Evolutionary conservation across 805 yeast species (phyloP).

Genomic region (Suhomyces sp.): DNA sequence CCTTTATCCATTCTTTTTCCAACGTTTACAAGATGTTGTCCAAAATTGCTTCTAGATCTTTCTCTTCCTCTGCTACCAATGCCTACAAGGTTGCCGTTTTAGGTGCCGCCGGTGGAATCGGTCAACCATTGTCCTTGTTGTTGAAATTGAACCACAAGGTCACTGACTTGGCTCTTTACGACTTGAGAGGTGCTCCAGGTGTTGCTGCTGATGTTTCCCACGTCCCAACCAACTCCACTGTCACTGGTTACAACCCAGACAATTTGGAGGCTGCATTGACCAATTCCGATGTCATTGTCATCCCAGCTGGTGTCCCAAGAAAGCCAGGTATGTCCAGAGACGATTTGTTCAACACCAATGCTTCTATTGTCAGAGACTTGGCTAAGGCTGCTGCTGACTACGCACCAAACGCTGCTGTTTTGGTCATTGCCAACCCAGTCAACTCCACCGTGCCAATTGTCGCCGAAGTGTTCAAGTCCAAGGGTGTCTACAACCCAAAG

Average conservation of each 20-base stretch:
- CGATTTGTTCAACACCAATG: slow-evolving; percentile 93
- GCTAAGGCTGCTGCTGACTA: slow-evolving; percentile 81
- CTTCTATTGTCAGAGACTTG: slow-evolving; percentile 90
- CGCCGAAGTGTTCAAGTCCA: slow-evolving; percentile 83
- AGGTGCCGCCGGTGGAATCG: slow-evolving; percentile 94
- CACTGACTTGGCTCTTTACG: slow-evolving; percentile 82
- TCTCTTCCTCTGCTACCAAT: slow-evolving; percentile 63
- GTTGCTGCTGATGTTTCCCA: slow-evolving; percentile 96
- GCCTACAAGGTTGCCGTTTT: slow-evolving; percentile 74
- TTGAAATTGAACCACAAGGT: slow-evolving; percentile 87
- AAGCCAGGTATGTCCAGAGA: slow-evolving; percentile 99
- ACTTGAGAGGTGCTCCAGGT: slow-evolving; percentile 90
- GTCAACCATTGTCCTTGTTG: slow-evolving; percentile 78
- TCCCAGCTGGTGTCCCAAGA: slow-evolving; percentile 98
- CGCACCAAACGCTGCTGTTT: slow-evolving; percentile 81
- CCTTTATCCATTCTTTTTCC: too few species aligned
- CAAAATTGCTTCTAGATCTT: slow-evolving; percentile 58
- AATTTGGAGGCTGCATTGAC: slow-evolving; percentile 66
- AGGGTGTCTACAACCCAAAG: slow-evolving; percentile 88
- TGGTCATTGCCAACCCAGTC: slow-evolving; percentile 91
- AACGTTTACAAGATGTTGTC: slow-evolving; percentile 57
- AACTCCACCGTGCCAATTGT: slow-evolving; percentile 97
- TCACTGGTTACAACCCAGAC: slow-evolving; percentile 85
- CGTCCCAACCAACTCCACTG: slow-evolving; percentile 87
- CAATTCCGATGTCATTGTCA: slow-evolving; percentile 81